Percentiles rank a stretch among this genome's conserved stretches.
phyloP scores from a whole-genome alignment of 768 basidiomycete genomes.

The Rhizopogon vinicolor region DNA sequence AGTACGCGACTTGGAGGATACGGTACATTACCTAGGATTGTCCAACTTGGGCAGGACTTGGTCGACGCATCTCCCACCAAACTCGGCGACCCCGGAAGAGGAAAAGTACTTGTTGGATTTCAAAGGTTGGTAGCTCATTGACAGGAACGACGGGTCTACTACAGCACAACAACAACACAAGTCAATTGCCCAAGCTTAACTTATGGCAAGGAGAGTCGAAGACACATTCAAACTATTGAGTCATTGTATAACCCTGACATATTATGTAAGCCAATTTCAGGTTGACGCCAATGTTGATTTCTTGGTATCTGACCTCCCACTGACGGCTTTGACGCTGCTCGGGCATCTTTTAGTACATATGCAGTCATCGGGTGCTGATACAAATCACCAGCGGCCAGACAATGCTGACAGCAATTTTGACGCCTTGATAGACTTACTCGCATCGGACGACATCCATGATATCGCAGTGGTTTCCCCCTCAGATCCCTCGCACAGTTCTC shows the following conservation, averaged over 20 bases:
- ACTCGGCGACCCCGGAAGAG: background rate
- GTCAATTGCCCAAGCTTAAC: too few species aligned
- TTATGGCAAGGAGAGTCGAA: too few species aligned
- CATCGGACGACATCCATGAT: constrained; percentile 21
- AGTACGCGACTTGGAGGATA: background rate
- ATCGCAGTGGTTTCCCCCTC: background rate
- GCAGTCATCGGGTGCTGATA: background rate
- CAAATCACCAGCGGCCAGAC: background rate
- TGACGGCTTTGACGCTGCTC: too few species aligned
- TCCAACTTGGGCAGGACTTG: constrained; percentile 22
- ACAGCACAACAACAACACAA: too few species aligned
- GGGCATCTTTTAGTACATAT: too few species aligned
- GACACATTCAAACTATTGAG: too few species aligned
- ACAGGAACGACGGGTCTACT: too few species aligned
- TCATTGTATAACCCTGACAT: too few species aligned
- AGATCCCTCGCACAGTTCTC: background rate
- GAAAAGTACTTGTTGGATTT: background rate
- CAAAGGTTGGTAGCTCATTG: background rate
- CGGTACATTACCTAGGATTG: constrained; percentile 15
- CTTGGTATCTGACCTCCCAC: too few species aligned
- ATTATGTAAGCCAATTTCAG: too few species aligned
- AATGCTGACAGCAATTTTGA: constrained; percentile 21
- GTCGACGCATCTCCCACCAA: background rate
- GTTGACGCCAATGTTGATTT: too few species aligned
- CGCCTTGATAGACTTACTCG: constrained; percentile 24